Conservation (phyloP, 805 yeast genomes). For the Wickerhamiella vanderwaltii region DNA sequence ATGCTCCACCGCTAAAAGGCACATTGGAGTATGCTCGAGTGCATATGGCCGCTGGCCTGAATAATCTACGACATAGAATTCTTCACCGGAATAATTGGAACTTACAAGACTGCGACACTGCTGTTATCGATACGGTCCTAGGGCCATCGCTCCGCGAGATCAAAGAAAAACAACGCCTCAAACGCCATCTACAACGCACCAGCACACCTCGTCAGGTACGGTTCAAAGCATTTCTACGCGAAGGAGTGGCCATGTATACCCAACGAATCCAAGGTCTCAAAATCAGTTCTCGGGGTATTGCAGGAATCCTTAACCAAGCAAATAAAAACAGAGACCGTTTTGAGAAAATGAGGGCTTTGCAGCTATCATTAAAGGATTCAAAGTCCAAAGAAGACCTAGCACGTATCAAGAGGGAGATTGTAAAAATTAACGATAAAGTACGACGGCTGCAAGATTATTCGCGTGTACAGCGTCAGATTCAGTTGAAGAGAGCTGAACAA, state of each 20-base stretch:
- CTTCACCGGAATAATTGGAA: not conserved
- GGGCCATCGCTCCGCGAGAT: constrained; percentile 14
- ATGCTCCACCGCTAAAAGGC: constrained; percentile 13
- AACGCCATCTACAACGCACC: not conserved
- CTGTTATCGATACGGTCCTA: constrained; percentile 16
- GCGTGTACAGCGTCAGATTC: constrained; percentile 18
- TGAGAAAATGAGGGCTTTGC: not conserved
- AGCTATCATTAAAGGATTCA: not conserved
- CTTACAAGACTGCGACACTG: not conserved
- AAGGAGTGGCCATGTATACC: constrained; percentile 14
- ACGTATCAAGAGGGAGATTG: constrained; percentile 8
- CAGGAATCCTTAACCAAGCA: constrained; percentile 10
- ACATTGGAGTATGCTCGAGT: constrained; percentile 6
- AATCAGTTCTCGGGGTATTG: constrained; percentile 15
- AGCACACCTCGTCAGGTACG: constrained; percentile 16
- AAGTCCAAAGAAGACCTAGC: not conserved
- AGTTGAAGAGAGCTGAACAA: constrained; percentile 13
- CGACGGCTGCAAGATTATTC: constrained; percentile 14
- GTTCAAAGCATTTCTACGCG: constrained; percentile 15
- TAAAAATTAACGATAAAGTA: not conserved
- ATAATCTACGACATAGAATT: not conserved
- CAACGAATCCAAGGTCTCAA: constrained; percentile 17
- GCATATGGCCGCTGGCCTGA: constrained; percentile 5
- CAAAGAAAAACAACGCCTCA: not conserved
- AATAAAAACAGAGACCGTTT: not conserved